Conservation (phyloP, 345 rosid genomes). For the Cardamine resedifolia region DNA sequence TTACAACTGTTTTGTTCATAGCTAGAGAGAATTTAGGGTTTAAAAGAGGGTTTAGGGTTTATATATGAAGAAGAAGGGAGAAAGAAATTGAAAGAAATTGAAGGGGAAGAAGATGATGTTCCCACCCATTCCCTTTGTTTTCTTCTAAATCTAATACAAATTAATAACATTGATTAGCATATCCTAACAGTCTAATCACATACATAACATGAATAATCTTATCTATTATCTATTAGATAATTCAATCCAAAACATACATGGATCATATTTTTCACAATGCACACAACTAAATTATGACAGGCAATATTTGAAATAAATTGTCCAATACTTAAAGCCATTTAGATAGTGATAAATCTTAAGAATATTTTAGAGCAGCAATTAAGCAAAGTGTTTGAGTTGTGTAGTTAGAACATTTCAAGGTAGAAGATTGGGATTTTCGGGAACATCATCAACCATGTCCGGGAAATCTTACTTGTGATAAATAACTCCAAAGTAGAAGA, state of each 20-base stretch:
- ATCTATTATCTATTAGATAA: too few relatives aligned
- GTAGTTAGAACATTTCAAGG: neutral
- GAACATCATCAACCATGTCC: neutral
- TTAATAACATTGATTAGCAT: neutral
- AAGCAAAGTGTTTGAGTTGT: neutral
- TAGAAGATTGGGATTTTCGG: neutral
- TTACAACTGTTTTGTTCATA: conserved; percentile 44
- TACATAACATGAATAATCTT: neutral
- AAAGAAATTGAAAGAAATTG: neutral
- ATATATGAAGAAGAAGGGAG: neutral
- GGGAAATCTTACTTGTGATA: neutral
- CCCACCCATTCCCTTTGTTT: neutral
- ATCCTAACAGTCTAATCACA: neutral
- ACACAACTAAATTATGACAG: neutral
- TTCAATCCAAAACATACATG: neutral
- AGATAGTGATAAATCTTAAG: neutral
- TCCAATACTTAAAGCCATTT: neutral
- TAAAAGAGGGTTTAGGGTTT: conserved; percentile 28
- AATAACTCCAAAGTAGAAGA: neutral
- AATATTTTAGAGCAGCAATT: too few relatives aligned
- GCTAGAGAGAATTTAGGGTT: conserved; percentile 19
- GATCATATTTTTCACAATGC: neutral
- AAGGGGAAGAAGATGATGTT: neutral
- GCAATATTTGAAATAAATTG: neutral
- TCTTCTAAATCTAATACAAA: neutral